A percentile compares a stretch with the other conserved stretches of the same genome.
Evolutionary conservation across 768 basidiomycete genomes (phyloP).

Genomic region (Gyrodon lividus): DNA sequence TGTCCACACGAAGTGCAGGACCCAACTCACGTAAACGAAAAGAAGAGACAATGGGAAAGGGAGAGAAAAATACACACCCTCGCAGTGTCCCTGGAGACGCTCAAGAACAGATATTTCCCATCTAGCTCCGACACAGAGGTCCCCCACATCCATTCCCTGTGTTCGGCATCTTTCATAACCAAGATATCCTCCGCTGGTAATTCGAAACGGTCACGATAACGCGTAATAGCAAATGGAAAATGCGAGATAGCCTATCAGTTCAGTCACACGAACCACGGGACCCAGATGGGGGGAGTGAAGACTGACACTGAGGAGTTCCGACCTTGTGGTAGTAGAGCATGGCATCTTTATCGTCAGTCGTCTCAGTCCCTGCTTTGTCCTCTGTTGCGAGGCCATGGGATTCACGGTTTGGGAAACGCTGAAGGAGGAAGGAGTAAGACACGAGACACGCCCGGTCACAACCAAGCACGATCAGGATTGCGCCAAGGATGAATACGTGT

Average conservation of each 20-base stretch:
- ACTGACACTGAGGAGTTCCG: constrained; percentile 66
- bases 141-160: constrained; percentile 67
- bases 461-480: not conserved
- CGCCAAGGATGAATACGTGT: not conserved
- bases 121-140: constrained; percentile 57
- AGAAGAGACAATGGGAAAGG: not conserved
- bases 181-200: constrained; percentile 63
- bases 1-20: constrained; percentile 24
- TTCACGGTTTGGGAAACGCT: constrained; percentile 58
- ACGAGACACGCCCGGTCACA: not conserved
- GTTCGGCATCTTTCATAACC: constrained; percentile 58
- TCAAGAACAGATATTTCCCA: constrained; percentile 60
- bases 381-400: constrained; percentile 46
- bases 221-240: not conserved
- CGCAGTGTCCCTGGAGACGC: constrained; percentile 58
- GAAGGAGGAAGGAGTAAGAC: constrained; percentile 1
- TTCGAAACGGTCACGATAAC: constrained; percentile 3
- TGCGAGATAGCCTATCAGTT: constrained; percentile 1
- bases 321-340: constrained; percentile 76
- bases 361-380: constrained; percentile 57
- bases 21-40: not conserved
- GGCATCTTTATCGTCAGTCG: constrained; percentile 61
- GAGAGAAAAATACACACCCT: constrained; percentile 40
- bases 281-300: not conserved
- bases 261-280: constrained; percentile 5